A percentile compares a stretch with the other conserved stretches of the same genome.
phyloP scores from a whole-genome alignment of 2,329 filamentous ascomycete species.

The Cytospora mali region DNA sequence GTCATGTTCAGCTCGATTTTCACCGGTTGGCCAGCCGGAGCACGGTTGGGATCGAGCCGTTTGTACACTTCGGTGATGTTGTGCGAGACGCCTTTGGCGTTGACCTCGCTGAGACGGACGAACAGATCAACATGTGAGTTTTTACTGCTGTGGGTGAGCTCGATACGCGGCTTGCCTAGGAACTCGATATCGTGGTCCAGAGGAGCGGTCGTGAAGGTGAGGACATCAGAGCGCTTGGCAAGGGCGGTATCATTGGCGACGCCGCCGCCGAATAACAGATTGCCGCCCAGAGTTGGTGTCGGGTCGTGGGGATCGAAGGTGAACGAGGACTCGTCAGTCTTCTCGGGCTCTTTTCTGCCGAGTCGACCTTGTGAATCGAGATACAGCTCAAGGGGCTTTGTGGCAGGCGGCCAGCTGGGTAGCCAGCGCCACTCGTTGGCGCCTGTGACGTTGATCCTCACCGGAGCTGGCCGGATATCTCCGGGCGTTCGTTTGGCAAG shows the following conservation, averaged over 20 bases:
- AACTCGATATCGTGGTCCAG: constrained; percentile 30
- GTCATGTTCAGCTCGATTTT: constrained; percentile 27
- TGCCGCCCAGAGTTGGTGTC: constrained; percentile 32
- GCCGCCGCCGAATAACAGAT: constrained; percentile 24
- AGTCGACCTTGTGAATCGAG: constrained; percentile 14
- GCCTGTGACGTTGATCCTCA: constrained; percentile 19
- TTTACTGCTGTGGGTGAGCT: constrained; percentile 33
- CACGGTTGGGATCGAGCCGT: constrained; percentile 27
- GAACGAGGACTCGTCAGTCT: constrained; percentile 24
- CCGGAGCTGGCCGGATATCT: constrained; percentile 7
- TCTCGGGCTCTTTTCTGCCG: neutral
- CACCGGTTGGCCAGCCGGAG: neutral
- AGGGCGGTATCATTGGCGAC: constrained; percentile 30
- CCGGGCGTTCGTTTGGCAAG: constrained; percentile 7
- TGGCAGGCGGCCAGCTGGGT: constrained; percentile 26
- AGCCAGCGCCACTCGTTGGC: constrained; percentile 24
- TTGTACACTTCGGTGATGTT: constrained; percentile 32
- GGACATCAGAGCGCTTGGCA: constrained; percentile 31
- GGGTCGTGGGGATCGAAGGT: constrained; percentile 33
- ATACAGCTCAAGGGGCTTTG: constrained; percentile 14
- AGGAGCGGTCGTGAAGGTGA: constrained; percentile 31
- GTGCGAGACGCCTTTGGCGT: constrained; percentile 31
- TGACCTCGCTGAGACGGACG: constrained; percentile 33
- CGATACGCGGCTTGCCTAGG: constrained; percentile 30
- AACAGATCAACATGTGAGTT: constrained; percentile 33